These are phyloP conservation scores for Phytophthora fragariaefolia DNA, from an alignment of 352 stramenopile species.

Conservation along the genomic window DNA sequence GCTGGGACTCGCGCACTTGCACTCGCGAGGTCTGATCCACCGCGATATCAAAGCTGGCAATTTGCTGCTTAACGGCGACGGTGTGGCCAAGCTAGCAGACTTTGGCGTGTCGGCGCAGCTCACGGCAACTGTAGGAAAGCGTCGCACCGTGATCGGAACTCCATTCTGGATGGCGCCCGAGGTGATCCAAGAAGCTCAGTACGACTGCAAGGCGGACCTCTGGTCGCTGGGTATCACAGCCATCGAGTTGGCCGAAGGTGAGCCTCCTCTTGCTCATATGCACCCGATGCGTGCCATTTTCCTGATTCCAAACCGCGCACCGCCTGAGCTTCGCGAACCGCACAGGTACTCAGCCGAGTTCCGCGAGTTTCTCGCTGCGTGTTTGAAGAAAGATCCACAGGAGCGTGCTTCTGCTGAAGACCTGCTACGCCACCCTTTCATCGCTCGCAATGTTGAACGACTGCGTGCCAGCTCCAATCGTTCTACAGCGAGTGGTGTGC, in stretches of 20 bases:
- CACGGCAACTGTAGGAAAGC: constrained; percentile 91
- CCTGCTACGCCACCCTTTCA: constrained; percentile 66
- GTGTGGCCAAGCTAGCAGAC: constrained; percentile 85
- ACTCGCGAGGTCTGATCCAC: constrained; percentile 83
- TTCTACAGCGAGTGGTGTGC: constrained; percentile 7
- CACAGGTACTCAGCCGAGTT: constrained; percentile 57
- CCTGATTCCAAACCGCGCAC: constrained; percentile 72
- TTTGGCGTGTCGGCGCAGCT: constrained; percentile 92
- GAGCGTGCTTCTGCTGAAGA: constrained; percentile 55
- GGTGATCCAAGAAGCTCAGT: constrained; percentile 89
- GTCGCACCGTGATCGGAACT: constrained; percentile 90
- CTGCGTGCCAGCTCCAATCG: constrained; percentile 38
- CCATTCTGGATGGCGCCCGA: constrained; percentile 94
- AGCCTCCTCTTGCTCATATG: constrained; percentile 84
- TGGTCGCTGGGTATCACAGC: constrained; percentile 91
- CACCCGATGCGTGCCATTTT: constrained; percentile 90
- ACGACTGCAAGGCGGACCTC: constrained; percentile 85
- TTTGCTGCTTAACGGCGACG: constrained; percentile 74
- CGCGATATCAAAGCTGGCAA: constrained; percentile 91
- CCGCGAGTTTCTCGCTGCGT: constrained; percentile 63
- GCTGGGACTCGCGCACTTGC: constrained; percentile 82
- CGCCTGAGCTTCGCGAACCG: constrained; percentile 57
- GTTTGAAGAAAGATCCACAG: constrained; percentile 71
- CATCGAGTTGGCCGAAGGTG: constrained; percentile 89
- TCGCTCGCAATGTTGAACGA: constrained; percentile 62